Evolutionary conservation across 2,329 filamentous ascomycete genomes (phyloP), one percentile per base, ranked within the genome.

Genomic region (Knufia fluminis): DNA sequence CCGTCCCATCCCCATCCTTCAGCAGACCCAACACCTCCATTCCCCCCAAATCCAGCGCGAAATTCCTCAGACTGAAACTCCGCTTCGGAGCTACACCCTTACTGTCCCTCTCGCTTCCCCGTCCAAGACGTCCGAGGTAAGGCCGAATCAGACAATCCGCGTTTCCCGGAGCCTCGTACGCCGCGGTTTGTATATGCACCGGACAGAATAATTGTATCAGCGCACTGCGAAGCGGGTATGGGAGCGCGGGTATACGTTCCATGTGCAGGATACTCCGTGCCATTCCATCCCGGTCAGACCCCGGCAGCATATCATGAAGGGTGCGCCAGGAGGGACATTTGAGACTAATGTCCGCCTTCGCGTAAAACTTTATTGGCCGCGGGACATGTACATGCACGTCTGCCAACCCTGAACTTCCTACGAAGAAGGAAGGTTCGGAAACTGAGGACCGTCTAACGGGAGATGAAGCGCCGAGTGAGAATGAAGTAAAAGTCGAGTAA

Each of bases 101-200:
- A n/a, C n/a, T n/a, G n/a, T n/a, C n/a, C n/a, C n/a, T n/a, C n/a
- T n/a, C n/a, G n/a, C n/a, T n/a, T n/a, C n/a, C n/a, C n/a, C n/a
- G n/a, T n/a, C n/a, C n/a, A n/a, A n/a, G n/a, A 19, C 67, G 64
- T 4, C 75, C 75, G 0, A 79, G 60, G 46, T 77, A 78, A 0
- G 67, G 66, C 1, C 75, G 68, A 6, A 76, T 60, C 0, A 79
- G 61, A 44, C 75, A 79, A 49, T 74, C 69, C 24, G 66, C 53
- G 48, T 74, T 38, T 6, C 35, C 68, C 7, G 61, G 60, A 1
- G 56, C 50, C 32, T 66, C 65, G 10, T 6, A 14, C 23, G 60
- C 52, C n/a, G 68, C 66, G 17, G 60, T 49, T 1, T 46, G 3
- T 7, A 17, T 24, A 0, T 53, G 32, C 2, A 51, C 17, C 0